These are phyloP conservation scores for Polytrichum formosum DNA, from an alignment of 225 moss, liverwort and hornwort genomes.

Conservation along the genomic window DNA sequence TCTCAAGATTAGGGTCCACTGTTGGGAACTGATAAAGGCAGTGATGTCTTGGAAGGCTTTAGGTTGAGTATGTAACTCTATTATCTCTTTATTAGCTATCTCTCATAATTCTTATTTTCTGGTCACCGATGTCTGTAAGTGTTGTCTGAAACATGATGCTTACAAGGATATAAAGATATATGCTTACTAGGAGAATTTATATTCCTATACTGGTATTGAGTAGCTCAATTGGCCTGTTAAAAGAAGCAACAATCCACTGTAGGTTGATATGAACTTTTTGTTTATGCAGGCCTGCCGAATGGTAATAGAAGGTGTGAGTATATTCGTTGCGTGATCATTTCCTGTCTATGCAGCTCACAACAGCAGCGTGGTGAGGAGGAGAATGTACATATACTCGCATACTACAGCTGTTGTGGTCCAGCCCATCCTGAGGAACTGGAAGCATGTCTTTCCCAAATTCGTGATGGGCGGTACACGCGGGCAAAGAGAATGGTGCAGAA, in stretches of 20 bases:
- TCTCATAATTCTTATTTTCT: too few species aligned
- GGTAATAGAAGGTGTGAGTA: slow-evolving; percentile 21
- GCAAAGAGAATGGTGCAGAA: slow-evolving; percentile 87
- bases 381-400: slow-evolving; percentile 86
- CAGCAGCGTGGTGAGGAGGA: slow-evolving; percentile 61
- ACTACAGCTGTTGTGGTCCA: slow-evolving; percentile 91
- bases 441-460: slow-evolving; percentile 56
- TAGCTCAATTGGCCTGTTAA: too few species aligned
- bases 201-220: too few species aligned
- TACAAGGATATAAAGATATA: too few species aligned
- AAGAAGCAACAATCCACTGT: neutral
- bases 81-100: too few species aligned
- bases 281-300: slow-evolving; percentile 42
- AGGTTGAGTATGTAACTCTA: too few species aligned
- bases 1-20: too few species aligned
- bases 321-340: slow-evolving; percentile 23
- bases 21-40: too few species aligned
- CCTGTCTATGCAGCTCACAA: slow-evolving; percentile 66
- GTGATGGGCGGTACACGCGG: slow-evolving; percentile 74
- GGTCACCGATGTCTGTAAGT: too few species aligned
- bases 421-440: slow-evolving; percentile 71
- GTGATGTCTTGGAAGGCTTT: too few species aligned
- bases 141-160: too few species aligned
- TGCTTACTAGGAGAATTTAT: too few species aligned
- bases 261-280: slow-evolving; percentile 35